Evolutionary conservation across 2,329 filamentous ascomycete genomes (phyloP), one percentile per base, ranked within the genome.

Genomic region (Bipolaris gigantea): DNA sequence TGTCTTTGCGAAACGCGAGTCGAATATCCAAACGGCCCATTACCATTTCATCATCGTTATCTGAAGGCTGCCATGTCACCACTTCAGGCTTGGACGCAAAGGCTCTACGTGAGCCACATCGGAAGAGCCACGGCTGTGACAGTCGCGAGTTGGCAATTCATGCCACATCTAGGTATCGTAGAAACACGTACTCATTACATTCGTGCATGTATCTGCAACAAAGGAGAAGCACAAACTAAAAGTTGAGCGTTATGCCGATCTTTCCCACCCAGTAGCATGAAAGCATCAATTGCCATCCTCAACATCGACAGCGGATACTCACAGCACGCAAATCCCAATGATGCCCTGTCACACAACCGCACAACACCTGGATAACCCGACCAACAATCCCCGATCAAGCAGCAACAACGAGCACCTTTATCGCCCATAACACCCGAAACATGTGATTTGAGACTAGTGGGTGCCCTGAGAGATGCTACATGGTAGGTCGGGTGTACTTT

Each of bases 91-190:
- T n/a, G n/a, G n/a, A n/a, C n/a, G n/a, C n/a, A n/a, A n/a, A 75
- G 63, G n/a, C 70, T 70, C 68, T 68, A 74, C n/a, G 73, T 73
- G 1, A 75, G 62, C 19, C 66, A 67, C 25, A 74, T 55, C 5
- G 73, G 72, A 6, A 76, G 60, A 13, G 69, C 55, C 69, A 75
- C 75, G 38, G 75, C 72, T 73, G 27, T 16, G 27, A 8, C 5
- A 5, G 32, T 45, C 5, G 51, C 40, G 9, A 15, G 25, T 41
- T 5, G 16, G 15, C 15, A 8, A 43, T 8, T 3, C 3, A 15
- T 8, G 13, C 18, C 35, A 25, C 18, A 15, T 21, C 21, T 5
- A 5, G 4, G 10, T 9, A 32, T 13, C 2, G 23, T 21, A 30
- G 25, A 9, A 19, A 50, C 5, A 45, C 52, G 2, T 57, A 73